Evolutionary conservation across 768 basidiomycete species (phyloP).

Genomic region (Lactarius psammicola): DNA sequence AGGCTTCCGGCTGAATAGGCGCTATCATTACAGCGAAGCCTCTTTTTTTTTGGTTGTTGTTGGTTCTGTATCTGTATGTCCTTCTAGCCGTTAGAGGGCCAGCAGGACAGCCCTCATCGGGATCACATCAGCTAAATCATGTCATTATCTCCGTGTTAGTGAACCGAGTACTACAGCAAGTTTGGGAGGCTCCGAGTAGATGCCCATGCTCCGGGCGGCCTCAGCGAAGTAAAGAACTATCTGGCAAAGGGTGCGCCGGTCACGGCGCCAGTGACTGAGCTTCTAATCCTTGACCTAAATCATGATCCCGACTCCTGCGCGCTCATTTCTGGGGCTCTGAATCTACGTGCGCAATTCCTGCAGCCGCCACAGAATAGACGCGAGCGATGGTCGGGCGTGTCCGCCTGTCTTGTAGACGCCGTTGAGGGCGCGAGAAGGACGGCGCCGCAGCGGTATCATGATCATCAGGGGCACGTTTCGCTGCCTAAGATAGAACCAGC

Average conservation of each 20-base stretch:
- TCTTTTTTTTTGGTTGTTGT: background rate
- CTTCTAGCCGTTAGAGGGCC: background rate
- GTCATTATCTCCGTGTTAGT: background rate
- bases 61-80: background rate
- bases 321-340: background rate
- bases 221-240: background rate
- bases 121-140: background rate
- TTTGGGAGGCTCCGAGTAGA: background rate
- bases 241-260: background rate
- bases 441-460: conserved; percentile 10
- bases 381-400: background rate
- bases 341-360: background rate
- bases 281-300: background rate
- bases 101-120: background rate
- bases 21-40: background rate
- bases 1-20: background rate
- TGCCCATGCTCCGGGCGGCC: background rate
- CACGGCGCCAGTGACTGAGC: background rate
- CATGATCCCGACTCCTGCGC: background rate
- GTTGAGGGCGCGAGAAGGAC: background rate
- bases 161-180: background rate
- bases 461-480: conserved; percentile 6
- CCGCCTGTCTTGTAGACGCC: background rate
- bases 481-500: background rate
- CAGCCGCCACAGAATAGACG: background rate